phyloP scores from a whole-genome alignment of 164 flowering plant species.

The Piper longum region DNA sequence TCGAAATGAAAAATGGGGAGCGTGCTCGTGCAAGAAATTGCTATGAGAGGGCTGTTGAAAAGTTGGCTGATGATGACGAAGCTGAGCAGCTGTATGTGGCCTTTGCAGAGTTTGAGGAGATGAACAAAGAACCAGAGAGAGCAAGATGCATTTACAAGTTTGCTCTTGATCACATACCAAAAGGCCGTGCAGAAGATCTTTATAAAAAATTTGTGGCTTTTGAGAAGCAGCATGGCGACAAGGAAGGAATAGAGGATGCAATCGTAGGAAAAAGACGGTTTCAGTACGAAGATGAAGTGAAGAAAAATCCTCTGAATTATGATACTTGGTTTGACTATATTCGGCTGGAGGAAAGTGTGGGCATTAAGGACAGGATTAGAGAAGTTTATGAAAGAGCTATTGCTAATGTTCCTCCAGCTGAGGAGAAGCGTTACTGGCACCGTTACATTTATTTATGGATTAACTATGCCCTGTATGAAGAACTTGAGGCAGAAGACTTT shows the following conservation, averaged over 20 bases:
- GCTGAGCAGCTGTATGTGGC: conserved; percentile 77
- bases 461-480: conserved; percentile 85
- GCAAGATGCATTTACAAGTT: conserved; percentile 87
- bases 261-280: conserved; percentile 90
- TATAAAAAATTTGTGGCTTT: conserved; percentile 82
- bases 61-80: conserved; percentile 59
- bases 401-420: conserved; percentile 87
- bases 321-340: conserved; percentile 90
- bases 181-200: conserved; percentile 80
- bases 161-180: conserved; percentile 82
- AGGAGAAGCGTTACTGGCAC: conserved; percentile 95
- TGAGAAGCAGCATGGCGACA: conserved; percentile 89
- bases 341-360: conserved; percentile 68
- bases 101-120: conserved; percentile 87
- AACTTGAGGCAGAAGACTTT: conserved; percentile 68
- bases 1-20: conserved; percentile 93
- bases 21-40: conserved; percentile 42
- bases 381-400: conserved; percentile 90
- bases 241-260: conserved; percentile 89
- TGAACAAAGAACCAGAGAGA: conserved; percentile 73
- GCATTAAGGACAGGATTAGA: conserved; percentile 50
- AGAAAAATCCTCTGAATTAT: conserved; percentile 72
- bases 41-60: conserved; percentile 70
- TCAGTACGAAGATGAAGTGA: conserved; percentile 87
- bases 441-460: conserved; percentile 91